phyloP scores from a whole-genome alignment of 129 eudicot species.

The sunflower (Helianthus annuus) region HanXRQr2.0-SUNRISE NC_035441.2:100432227-100432726 shows the following conservation, averaged over 20 bases:
- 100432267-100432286: too few relatives aligned
- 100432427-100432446: too few relatives aligned
- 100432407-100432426: too few relatives aligned
- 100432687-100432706: not conserved
- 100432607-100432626: slow-evolving; percentile 13
- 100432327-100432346: too few relatives aligned
- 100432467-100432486: not conserved
- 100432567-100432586: slow-evolving; percentile 16
- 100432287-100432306: too few relatives aligned
- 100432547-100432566: slow-evolving; percentile 19
- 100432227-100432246: too few relatives aligned
- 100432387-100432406: too few relatives aligned
- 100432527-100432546: slow-evolving; percentile 15
- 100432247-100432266: too few relatives aligned
- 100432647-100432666: not conserved
- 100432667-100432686: not conserved
- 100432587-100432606: slow-evolving; percentile 21
- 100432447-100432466: too few relatives aligned
- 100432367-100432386: too few relatives aligned
- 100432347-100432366: too few relatives aligned
- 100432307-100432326: too few relatives aligned
- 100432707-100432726: slow-evolving; percentile 8
- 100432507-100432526: not conserved
- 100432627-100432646: not conserved
- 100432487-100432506: slow-evolving; percentile 4